Base-by-base conservation (phyloP, 164 flowering plant species). In the Brasenia schreberi region DNA sequence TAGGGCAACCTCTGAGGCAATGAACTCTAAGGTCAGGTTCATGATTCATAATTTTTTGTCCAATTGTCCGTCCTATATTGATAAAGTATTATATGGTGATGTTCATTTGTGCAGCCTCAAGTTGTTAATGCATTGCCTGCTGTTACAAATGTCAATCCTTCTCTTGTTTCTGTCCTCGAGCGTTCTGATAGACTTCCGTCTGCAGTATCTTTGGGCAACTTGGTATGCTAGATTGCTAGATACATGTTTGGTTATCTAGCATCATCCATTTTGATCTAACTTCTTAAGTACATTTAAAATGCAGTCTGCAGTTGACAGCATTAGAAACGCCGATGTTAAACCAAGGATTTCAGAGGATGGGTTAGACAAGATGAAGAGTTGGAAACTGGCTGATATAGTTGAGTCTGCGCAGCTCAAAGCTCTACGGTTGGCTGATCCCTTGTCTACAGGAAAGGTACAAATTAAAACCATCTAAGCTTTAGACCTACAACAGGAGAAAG, bases 381-480 rank as follows among this genome's bases (percentile, higher is more conserved):
- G 73, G 73, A 71, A 71, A 62, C 58, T 71, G 69, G 66, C 73
- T 43, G 73, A 71, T 63, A 71, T 71, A 66, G 66, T 66, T 62
- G 73, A 71, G 53, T 56, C 66, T 14, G 43, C 53, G 5, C 73
- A 66, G 53, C 73, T 71, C 56, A 71, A 71, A 43, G 69, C 69
- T 52, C 61, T 66, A 18, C 61, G 66, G 58, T 67, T 71, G 61
- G 66, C 69, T 62, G 73, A 71, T 42, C 62, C 63, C 18, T 62
- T 66, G 65, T 27, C 73, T 11, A 44, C 73, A 11, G 69, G 73
- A 39, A 71, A 71, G 73, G 73, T 71, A 66, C 17, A 12, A 14
- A 12, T 58, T 23, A n/a, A 18, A 61, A 61, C 19, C 63, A 18
- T 9, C 56, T 14, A 49, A 58, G 18, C 18, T 58, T 58, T 18